phyloP scores from a whole-genome alignment of 2,329 filamentous ascomycete genomes.

The Diatrype stigma region DNA sequence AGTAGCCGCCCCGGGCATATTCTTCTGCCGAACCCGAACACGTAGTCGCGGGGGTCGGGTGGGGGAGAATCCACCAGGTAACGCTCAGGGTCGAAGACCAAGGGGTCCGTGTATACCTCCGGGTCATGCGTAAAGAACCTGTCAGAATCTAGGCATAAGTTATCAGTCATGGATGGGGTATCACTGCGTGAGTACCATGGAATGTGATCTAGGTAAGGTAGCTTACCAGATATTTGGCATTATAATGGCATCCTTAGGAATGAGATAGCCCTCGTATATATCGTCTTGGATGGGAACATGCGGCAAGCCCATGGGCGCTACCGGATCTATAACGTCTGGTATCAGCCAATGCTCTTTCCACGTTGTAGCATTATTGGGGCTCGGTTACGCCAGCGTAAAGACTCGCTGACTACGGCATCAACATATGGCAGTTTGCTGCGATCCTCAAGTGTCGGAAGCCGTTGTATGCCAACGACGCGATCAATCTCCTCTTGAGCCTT shows the following conservation, averaged over 20 bases:
- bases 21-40: constrained; percentile 12
- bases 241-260: constrained; percentile 13
- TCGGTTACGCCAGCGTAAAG: constrained; percentile 32
- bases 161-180: neutral
- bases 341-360: neutral
- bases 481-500: constrained; percentile 46
- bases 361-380: neutral
- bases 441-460: constrained; percentile 45
- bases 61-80: constrained; percentile 8
- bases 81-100: constrained; percentile 11
- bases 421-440: constrained; percentile 38
- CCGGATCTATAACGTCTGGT: constrained; percentile 21
- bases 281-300: constrained; percentile 9
- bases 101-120: constrained; percentile 5
- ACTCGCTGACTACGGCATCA: constrained; percentile 43
- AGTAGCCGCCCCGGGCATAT: constrained; percentile 10
- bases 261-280: constrained; percentile 10
- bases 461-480: constrained; percentile 37
- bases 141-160: neutral
- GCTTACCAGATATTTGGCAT: constrained; percentile 13
- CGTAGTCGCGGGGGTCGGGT: constrained; percentile 5
- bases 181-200: no score
- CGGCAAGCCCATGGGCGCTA: neutral
- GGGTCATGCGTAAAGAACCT: constrained; percentile 6
- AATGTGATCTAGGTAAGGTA: no score